Evolutionary conservation across 2,329 filamentous ascomycete species (phyloP), one percentile per base, ranked within the genome.

Genomic region (Ustulina deusta): DNA sequence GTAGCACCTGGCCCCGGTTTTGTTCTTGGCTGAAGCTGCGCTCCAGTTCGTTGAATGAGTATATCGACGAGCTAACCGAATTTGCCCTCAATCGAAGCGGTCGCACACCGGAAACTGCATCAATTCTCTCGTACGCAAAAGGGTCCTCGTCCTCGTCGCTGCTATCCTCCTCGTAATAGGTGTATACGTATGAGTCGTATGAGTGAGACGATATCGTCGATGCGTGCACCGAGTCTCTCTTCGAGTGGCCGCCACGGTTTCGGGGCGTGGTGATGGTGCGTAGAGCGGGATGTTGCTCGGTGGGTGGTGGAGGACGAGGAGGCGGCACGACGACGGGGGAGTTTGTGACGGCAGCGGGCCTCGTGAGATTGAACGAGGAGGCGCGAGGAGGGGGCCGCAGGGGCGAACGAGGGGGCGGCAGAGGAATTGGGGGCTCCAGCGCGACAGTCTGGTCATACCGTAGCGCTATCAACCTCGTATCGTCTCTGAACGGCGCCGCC

Each of bases 391-490:
- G 71, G 15, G 71, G 72, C 57, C 73, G 69, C 78, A 80, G 68
- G 77, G 77, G 71, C 77, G 80, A 75, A 78, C 82, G 74, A 81
- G 80, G 69, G 52, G 84, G 82, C 56, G 83, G 78, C 66, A 87
- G 78, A 52, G 84, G 84, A 70, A 89, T 86, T 40, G 88, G 88
- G 66, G 85, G 85, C 76, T 86, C 84, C 55, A 85, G 85, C 72
- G 86, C 83, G 58, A 84, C 79, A 40, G 86, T 87, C 77, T 89
- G 84, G 75, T 90, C 88, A 79, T 90, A 90, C 65, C 86, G 85
- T 63, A 90, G 74, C 55, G 83, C 84, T 66, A 89, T 82, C 72
- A 89, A 77, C 71, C 78, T 79, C 48, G 81, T 78, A 72, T 87
- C 85, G 74, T 85, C 83, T 67, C 83, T 80, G 73, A 86, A 82